phyloP scores from a whole-genome alignment of 768 basidiomycete species.

The Termitomyces sp. region DNA sequence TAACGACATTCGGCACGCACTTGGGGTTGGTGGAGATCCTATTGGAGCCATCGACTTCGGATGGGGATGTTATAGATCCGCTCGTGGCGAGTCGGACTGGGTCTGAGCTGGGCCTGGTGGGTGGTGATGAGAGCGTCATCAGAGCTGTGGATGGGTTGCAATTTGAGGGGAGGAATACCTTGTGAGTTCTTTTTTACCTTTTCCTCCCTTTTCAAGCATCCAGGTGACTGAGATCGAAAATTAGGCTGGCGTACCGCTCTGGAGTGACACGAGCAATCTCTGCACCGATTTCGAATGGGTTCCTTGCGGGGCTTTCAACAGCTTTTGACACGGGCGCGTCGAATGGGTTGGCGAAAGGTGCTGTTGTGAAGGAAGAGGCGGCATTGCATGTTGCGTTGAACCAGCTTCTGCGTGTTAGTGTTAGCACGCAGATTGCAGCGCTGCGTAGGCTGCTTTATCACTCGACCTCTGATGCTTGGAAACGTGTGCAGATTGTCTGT shows the following conservation, averaged over 20 bases:
- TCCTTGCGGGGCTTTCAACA: slow-evolving; percentile 59
- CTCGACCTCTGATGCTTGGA: slow-evolving; percentile 26
- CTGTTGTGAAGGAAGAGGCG: slow-evolving; percentile 59
- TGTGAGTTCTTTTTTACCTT: slow-evolving; percentile 33
- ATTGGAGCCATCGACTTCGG: slow-evolving; percentile 58
- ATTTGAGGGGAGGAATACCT: slow-evolving; percentile 45
- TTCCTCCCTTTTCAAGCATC: background rate
- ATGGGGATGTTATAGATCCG: slow-evolving; percentile 57
- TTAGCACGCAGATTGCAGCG: slow-evolving; percentile 59
- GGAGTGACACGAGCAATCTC: slow-evolving; percentile 71
- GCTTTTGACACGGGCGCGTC: slow-evolving; percentile 55
- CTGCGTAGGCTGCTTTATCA: slow-evolving; percentile 43
- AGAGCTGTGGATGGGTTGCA: slow-evolving; percentile 62
- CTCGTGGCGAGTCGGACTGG: slow-evolving; percentile 21
- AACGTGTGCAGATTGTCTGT: slow-evolving; percentile 31
- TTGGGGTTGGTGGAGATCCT: slow-evolving; percentile 70
- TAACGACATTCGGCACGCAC: slow-evolving; percentile 57
- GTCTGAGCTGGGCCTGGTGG: slow-evolving; percentile 33
- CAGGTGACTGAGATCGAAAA: background rate
- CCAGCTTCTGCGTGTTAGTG: slow-evolving; percentile 34
- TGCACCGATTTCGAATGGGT: slow-evolving; percentile 49
- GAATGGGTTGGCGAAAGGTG: slow-evolving; percentile 54
- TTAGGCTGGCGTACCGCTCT: slow-evolving; percentile 64
- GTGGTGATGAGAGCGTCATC: slow-evolving; percentile 38
- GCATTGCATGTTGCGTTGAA: slow-evolving; percentile 59